These are phyloP conservation scores for Pythium phragmiticola DNA, from an alignment of 352 stramenopile genomes.

Conservation along the genomic window DNA sequence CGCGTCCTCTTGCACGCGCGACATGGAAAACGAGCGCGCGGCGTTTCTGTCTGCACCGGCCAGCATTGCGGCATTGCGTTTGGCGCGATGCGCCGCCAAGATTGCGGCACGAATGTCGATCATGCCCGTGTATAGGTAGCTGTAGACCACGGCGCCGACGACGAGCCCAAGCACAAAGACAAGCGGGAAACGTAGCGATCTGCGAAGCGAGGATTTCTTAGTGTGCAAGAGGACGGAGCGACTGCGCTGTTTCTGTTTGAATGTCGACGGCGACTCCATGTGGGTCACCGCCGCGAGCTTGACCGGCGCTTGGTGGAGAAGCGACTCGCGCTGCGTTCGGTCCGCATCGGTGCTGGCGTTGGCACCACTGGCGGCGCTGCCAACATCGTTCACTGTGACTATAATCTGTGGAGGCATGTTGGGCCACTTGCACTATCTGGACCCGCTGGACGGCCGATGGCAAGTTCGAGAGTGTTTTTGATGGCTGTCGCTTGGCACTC, in stretches of 20 bases:
- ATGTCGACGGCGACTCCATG: not conserved
- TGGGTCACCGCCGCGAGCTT: not conserved
- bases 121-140: conserved; percentile 14
- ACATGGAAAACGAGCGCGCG: not conserved
- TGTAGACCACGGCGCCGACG: conserved; percentile 11
- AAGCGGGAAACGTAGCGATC: not conserved
- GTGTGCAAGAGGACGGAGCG: not conserved
- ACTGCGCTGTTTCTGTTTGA: not conserved
- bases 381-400: too few species aligned
- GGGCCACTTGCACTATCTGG: too few species aligned
- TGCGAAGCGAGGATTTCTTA: not conserved
- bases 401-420: too few species aligned
- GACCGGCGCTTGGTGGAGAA: not conserved
- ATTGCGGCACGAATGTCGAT: conserved; percentile 11
- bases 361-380: not conserved
- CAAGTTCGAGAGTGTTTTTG: too few species aligned
- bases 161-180: conserved; percentile 6
- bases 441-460: too few species aligned
- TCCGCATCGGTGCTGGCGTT: not conserved
- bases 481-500: too few species aligned
- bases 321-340: not conserved
- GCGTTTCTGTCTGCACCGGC: not conserved
- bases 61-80: conserved; percentile 1
- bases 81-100: conserved; percentile 3
- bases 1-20: conserved; percentile 10